Conservation (phyloP, 257 asterid species). For the Verbena officinalis region DNA sequence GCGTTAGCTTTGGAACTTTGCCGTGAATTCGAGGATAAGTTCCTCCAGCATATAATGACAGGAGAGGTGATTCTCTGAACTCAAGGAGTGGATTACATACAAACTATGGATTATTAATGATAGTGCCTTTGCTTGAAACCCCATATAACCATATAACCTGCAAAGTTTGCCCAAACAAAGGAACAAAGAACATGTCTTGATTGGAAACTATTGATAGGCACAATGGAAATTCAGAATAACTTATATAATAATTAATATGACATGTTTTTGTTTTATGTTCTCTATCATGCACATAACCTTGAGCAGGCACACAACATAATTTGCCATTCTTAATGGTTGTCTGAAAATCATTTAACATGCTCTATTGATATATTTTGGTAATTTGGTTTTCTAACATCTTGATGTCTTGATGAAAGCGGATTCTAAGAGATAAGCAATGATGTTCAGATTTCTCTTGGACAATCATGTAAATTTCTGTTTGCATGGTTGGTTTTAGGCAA, state of each 20-base stretch:
- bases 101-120: neutral
- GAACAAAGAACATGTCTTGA: neutral
- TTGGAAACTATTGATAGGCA: neutral
- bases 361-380: neutral
- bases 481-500: neutral
- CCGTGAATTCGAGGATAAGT: slow-evolving; percentile 99
- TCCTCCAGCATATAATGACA: slow-evolving; percentile 88
- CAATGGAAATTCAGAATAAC: neutral
- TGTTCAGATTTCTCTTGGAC: neutral
- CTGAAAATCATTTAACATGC: neutral
- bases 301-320: neutral
- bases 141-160: neutral
- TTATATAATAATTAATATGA: neutral
- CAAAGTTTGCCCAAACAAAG: too few species aligned
- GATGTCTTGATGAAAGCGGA: neutral
- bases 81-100: neutral
- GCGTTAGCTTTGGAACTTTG: slow-evolving; percentile 98
- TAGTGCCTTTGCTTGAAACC: neutral
- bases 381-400: neutral
- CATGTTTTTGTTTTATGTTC: slow-evolving; percentile 3
- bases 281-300: neutral
- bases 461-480: neutral
- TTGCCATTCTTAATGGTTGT: neutral
- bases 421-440: neutral
- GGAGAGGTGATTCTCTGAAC: slow-evolving; percentile 71